Conservation (phyloP, 352 stramenopile species). For the Phytophthora brassicae region DNA sequence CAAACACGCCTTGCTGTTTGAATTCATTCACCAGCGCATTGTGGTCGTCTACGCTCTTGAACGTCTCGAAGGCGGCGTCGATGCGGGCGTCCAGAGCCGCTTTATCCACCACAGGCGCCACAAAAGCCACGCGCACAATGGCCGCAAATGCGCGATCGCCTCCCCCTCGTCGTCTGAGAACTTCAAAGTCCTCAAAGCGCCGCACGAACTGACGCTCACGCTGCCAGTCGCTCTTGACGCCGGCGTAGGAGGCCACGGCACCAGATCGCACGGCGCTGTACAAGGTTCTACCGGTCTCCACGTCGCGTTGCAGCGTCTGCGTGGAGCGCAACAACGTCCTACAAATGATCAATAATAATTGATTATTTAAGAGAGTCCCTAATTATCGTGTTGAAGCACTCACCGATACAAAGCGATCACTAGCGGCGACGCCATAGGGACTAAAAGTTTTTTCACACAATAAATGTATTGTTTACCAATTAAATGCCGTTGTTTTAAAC, state of each 20-base stretch:
- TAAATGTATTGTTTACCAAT: too few relatives aligned
- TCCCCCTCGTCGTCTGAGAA: conserved; percentile 32
- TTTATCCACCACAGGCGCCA: conserved; percentile 33
- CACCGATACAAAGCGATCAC: too few relatives aligned
- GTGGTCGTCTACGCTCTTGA: conserved; percentile 69
- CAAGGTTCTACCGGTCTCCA: conserved; percentile 50
- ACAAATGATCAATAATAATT: too few relatives aligned
- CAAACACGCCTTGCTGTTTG: conserved; percentile 45
- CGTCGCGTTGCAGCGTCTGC: conserved; percentile 53
- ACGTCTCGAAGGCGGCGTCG: conserved; percentile 58
- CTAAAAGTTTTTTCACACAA: too few relatives aligned
- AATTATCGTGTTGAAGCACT: too few relatives aligned
- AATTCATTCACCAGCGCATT: conserved; percentile 64
- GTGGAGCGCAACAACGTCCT: conserved; percentile 57
- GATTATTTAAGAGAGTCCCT: too few relatives aligned
- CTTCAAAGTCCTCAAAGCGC: conserved; percentile 52
- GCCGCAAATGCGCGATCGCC: conserved; percentile 30
- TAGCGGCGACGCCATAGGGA: too few relatives aligned
- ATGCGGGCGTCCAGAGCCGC: conserved; percentile 42
- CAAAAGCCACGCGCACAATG: conserved; percentile 62
- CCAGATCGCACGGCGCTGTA: conserved; percentile 70
- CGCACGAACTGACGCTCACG: conserved; percentile 62
- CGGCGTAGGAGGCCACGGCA: conserved; percentile 61
- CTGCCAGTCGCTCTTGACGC: conserved; percentile 72
- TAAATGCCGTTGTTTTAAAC: too few relatives aligned